These are phyloP conservation scores for Piper betle DNA, from an alignment of 164 flowering plant species.

Conservation along the genomic window DNA sequence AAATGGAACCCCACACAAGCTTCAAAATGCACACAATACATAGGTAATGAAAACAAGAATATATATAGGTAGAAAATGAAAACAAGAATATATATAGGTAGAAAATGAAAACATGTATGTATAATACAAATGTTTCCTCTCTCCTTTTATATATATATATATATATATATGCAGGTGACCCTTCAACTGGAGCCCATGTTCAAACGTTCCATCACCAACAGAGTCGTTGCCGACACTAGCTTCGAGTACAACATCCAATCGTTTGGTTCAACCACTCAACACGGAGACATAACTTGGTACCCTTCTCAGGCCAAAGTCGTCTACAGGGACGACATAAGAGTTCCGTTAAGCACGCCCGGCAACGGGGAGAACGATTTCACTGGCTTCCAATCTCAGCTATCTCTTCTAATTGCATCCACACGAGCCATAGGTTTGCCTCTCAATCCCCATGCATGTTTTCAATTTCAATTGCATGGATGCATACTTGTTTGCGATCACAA, in stretches of 20 bases:
- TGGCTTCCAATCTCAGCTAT: constrained; percentile 3
- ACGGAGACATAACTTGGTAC: constrained; percentile 6
- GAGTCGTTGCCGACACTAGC: background rate
- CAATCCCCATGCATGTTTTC: background rate
- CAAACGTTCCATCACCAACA: constrained; percentile 7
- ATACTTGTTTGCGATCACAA: background rate
- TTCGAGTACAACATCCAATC: constrained; percentile 3
- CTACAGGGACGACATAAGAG: constrained; percentile 4
- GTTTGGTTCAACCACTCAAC: constrained; percentile 5
- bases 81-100: no score
- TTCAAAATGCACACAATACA: no score
- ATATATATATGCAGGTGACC: constrained; percentile 1
- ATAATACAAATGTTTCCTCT: no score
- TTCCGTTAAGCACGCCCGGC: background rate
- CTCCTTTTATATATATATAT: no score
- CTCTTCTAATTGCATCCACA: background rate
- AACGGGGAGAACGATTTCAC: constrained; percentile 4
- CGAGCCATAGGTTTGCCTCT: constrained; percentile 1
- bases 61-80: no score
- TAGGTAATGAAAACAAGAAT: no score
- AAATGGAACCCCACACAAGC: no score
- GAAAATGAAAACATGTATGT: no score
- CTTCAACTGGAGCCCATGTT: constrained; percentile 10
- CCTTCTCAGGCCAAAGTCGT: constrained; percentile 5
- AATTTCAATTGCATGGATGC: background rate